Percentiles rank a stretch among this genome's conserved stretches.
Conservation (phyloP, 495 filamentous ascomycete genomes). For the Venustampulla echinocandica region DNA sequence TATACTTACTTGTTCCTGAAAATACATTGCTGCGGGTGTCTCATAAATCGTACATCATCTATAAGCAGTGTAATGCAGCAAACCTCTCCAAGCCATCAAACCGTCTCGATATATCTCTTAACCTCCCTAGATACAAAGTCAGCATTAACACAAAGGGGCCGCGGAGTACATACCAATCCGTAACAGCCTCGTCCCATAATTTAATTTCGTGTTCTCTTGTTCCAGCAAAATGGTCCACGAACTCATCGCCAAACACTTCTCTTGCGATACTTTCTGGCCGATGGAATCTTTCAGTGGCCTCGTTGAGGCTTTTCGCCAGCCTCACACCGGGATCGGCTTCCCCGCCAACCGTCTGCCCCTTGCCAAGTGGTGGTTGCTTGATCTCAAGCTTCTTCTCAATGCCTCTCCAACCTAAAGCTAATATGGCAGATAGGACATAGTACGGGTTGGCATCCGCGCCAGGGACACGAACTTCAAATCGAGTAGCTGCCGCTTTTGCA, state of each 20-base stretch:
- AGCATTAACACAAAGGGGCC: constrained; percentile 9
- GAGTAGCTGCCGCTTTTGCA: constrained; percentile 69
- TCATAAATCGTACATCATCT: neutral
- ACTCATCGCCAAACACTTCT: constrained; percentile 87
- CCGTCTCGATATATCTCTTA: constrained; percentile 64
- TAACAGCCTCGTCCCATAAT: constrained; percentile 91
- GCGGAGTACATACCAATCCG: constrained; percentile 59
- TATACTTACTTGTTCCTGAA: neutral
- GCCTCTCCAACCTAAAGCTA: constrained; percentile 81
- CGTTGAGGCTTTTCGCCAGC: constrained; percentile 71
- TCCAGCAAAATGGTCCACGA: constrained; percentile 91
- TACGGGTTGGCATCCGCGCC: constrained; percentile 88
- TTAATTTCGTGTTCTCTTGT: constrained; percentile 86
- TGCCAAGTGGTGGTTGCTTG: constrained; percentile 69
- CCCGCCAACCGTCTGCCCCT: constrained; percentile 70
- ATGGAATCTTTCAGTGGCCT: constrained; percentile 71
- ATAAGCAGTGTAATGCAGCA: neutral
- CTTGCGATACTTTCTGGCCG: constrained; percentile 71
- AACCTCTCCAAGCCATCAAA: constrained; percentile 24
- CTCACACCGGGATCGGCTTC: constrained; percentile 56
- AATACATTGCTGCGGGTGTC: neutral
- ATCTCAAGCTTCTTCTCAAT: constrained; percentile 85
- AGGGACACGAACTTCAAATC: constrained; percentile 84
- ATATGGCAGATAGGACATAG: constrained; percentile 76
- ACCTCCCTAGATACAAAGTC: constrained; percentile 46